Evolutionary conservation across 257 asterid species (phyloP).

Genomic region (Primulina eburnea): DNA sequence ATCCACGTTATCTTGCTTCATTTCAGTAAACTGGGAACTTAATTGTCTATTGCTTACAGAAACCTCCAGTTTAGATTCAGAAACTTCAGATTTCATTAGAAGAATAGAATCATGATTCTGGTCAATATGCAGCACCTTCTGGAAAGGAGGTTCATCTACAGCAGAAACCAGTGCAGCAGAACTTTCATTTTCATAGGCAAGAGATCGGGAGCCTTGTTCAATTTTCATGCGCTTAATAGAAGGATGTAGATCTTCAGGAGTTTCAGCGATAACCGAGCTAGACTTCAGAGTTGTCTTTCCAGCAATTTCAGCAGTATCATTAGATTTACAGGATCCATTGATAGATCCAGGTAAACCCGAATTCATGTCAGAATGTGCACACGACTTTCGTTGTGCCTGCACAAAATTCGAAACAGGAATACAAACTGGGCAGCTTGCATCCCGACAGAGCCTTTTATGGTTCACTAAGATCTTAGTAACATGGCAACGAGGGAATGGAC

Average conservation of each 20-base stretch:
- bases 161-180: slow-evolving; percentile 33
- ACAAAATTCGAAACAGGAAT: slow-evolving; percentile 66
- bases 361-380: slow-evolving; percentile 42
- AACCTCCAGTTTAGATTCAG: slow-evolving; percentile 55
- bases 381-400: slow-evolving; percentile 53
- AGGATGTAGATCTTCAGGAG: slow-evolving; percentile 66
- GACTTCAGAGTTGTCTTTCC: slow-evolving; percentile 41
- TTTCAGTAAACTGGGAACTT: slow-evolving; percentile 39
- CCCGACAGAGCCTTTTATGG: slow-evolving; percentile 68
- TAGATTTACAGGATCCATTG: slow-evolving; percentile 45
- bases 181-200: slow-evolving; percentile 45
- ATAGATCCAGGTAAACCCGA: slow-evolving; percentile 45
- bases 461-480: slow-evolving; percentile 46
- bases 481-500: slow-evolving; percentile 71
- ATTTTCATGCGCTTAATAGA: slow-evolving; percentile 81
- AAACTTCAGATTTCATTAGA: slow-evolving; percentile 47
- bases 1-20: slow-evolving; percentile 42
- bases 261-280: slow-evolving; percentile 44
- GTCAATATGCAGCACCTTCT: slow-evolving; percentile 37
- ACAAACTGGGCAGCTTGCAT: slow-evolving; percentile 81
- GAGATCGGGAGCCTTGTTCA: slow-evolving; percentile 61
- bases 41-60: slow-evolving; percentile 43
- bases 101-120: slow-evolving; percentile 37
- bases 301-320: slow-evolving; percentile 47
- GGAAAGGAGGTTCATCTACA: slow-evolving; percentile 43